A percentile compares a stretch with the other conserved stretches of the same genome.
phyloP scores from a whole-genome alignment of 305 asterid genomes.

The Petunia hybrid region DNA sequence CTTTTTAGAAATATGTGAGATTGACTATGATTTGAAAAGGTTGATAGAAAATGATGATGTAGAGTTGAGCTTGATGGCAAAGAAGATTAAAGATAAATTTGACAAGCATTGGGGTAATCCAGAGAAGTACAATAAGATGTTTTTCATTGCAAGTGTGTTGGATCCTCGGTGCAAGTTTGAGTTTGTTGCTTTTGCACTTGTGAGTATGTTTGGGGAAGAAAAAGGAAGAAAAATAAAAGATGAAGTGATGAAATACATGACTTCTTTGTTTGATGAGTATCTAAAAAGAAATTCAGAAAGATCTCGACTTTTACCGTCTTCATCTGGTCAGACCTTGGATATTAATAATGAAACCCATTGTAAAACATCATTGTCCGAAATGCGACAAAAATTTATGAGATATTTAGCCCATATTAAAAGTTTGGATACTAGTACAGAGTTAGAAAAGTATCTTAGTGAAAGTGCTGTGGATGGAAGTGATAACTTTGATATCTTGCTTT shows the following conservation, averaged over 20 bases:
- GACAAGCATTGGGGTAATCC: constrained; percentile 22
- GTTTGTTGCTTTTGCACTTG: not conserved
- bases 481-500: constrained; percentile 11
- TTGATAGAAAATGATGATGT: not conserved
- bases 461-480: not conserved
- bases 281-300: not conserved
- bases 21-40: not conserved
- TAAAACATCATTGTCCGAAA: not conserved
- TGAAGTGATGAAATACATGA: not conserved
- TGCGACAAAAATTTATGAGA: not conserved
- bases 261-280: not conserved
- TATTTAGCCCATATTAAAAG: not conserved
- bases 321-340: not conserved
- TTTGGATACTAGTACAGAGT: not conserved
- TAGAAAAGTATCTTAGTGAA: constrained; percentile 9
- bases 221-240: not conserved
- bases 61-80: not conserved
- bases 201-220: not conserved
- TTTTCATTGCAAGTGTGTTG: constrained; percentile 25
- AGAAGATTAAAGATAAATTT: constrained; percentile 15
- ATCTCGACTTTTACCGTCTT: not conserved
- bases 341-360: not conserved
- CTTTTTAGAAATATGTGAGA: constrained; percentile 20
- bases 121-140: constrained; percentile 15
- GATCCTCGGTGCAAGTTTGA: constrained; percentile 22